A percentile compares a stretch with the other conserved stretches of the same genome.
Conservation (phyloP, 306 rosid species). For the Castanea crenata region DNA sequence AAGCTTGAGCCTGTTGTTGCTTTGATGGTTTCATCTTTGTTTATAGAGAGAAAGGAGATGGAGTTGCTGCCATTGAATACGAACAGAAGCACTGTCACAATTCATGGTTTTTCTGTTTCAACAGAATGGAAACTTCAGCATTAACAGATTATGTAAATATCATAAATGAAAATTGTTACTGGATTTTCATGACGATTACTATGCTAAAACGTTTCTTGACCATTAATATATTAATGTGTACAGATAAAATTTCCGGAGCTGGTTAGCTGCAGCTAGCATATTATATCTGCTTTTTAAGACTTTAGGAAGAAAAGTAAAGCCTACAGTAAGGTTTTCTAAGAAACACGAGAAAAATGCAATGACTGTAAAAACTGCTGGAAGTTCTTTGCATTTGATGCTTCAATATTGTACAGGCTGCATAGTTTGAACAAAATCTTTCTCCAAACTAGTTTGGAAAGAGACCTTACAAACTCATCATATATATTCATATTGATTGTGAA, state of each 20-base stretch:
- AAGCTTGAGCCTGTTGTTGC: constrained; percentile 30
- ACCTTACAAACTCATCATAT: too few relatives aligned
- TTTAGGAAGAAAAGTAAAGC: neutral
- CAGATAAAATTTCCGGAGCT: neutral
- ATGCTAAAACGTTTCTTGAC: neutral
- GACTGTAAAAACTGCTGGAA: neutral
- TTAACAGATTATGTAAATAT: neutral
- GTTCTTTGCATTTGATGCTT: neutral
- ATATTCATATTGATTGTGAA: too few relatives aligned
- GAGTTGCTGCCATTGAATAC: neutral
- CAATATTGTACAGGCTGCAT: neutral
- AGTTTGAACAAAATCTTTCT: too few relatives aligned
- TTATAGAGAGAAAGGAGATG: neutral
- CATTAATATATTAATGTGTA: neutral
- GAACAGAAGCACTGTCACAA: neutral
- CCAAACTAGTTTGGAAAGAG: too few relatives aligned
- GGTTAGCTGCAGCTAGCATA: neutral
- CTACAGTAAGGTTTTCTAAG: neutral
- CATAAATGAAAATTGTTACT: neutral
- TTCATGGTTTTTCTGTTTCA: neutral
- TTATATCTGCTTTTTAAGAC: neutral
- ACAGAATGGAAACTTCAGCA: neutral
- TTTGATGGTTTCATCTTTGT: constrained; percentile 1
- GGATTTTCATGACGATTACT: neutral
- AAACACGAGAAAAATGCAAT: neutral